Conservation (phyloP, 2,329 filamentous ascomycete species). For the Talaromyces amestolkiae region DNA sequence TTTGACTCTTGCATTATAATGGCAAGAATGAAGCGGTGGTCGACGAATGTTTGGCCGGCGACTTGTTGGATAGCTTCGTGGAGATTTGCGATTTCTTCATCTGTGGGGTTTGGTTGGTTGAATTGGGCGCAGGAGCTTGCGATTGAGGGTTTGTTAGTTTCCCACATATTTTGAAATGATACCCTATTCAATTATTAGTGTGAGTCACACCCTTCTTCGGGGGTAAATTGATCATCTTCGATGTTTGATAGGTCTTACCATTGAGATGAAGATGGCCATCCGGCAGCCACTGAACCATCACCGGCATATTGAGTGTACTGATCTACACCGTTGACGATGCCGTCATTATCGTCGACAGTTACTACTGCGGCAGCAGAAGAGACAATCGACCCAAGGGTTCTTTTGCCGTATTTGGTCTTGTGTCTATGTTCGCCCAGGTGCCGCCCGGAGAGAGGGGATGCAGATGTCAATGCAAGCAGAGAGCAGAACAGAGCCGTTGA, state of each 20-base stretch:
- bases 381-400: neutral
- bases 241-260: constrained; percentile 22
- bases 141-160: constrained; percentile 6
- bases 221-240: neutral
- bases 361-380: neutral
- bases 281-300: constrained; percentile 28
- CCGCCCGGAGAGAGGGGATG: neutral
- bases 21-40: constrained; percentile 40
- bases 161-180: constrained; percentile 17
- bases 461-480: neutral
- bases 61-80: constrained; percentile 32
- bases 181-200: neutral
- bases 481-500: neutral
- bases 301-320: constrained; percentile 33
- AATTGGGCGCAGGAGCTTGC: constrained; percentile 10
- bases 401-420: neutral
- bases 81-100: constrained; percentile 25
- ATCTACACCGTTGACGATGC: constrained; percentile 22
- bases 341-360: neutral
- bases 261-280: constrained; percentile 30
- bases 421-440: neutral
- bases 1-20: constrained; percentile 42
- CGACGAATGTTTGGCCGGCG: constrained; percentile 28
- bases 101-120: constrained; percentile 19
- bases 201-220: too few relatives aligned